Evolutionary conservation across 805 yeast genomes (phyloP).

Genomic region (Pichia manshurica): DNA sequence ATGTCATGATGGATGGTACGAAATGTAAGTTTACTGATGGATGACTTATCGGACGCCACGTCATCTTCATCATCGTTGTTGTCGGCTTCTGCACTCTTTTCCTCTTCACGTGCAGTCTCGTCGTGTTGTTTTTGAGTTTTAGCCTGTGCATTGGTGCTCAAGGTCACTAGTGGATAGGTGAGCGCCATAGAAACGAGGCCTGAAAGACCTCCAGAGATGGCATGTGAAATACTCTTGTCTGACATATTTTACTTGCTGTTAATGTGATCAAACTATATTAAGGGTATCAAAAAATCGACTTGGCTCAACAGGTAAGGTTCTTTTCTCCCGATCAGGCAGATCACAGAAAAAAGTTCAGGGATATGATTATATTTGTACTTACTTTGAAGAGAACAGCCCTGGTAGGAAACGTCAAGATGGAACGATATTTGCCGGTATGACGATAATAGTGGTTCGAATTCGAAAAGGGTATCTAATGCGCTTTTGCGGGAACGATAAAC

Average conservation of each 20-base stretch:
- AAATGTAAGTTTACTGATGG: conserved; percentile 10
- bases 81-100: background rate
- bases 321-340: no score
- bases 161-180: conserved; percentile 83
- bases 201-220: conserved; percentile 92
- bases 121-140: conserved; percentile 18
- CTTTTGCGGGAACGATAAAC: no score
- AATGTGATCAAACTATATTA: background rate
- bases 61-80: conserved; percentile 7
- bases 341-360: no score
- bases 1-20: conserved; percentile 6
- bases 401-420: no score
- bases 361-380: no score
- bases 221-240: conserved; percentile 55
- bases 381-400: no score
- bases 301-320: no score
- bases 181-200: conserved; percentile 83
- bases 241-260: conserved; percentile 22
- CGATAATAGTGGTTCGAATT: no score
- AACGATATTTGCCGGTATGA: no score
- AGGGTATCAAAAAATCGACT: no score
- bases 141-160: conserved; percentile 88
- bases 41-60: background rate
- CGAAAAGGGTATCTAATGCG: no score
- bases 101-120: background rate